These are phyloP conservation scores for Cicer arietinum DNA, from an alignment of 306 rosid species.

Conservation along the genomic window DNA sequence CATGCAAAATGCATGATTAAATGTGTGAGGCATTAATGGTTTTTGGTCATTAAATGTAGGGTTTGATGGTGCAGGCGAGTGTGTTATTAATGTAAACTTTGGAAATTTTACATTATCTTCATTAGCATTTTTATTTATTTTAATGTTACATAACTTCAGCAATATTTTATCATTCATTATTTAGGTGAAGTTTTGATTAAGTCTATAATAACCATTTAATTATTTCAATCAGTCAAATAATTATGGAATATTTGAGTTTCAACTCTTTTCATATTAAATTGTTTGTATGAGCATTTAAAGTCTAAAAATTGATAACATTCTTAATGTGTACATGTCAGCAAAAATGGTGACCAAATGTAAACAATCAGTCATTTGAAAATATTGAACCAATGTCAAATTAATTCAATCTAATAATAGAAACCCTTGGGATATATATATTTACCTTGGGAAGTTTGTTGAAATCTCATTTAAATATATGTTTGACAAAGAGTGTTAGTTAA, in stretches of 20 bases:
- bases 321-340: background rate
- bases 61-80: background rate
- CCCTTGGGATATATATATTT: no score
- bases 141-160: background rate
- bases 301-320: conserved; percentile 25
- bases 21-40: no score
- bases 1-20: no score
- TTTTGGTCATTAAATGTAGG: no score
- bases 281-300: background rate
- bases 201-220: background rate
- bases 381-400: background rate
- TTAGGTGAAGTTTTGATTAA: conserved; percentile 13
- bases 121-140: no score
- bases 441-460: background rate
- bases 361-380: background rate
- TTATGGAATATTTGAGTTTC: background rate
- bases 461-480: background rate
- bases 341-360: conserved; percentile 2
- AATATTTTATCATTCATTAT: background rate
- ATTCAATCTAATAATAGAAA: no score
- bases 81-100: background rate
- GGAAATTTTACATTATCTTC: background rate
- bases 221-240: background rate
- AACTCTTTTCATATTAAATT: background rate
- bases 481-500: background rate